A percentile compares a stretch with the other conserved stretches of the same genome.
Conservation (phyloP, 2,329 filamentous ascomycete genomes). For the Apiospora sp. region DNA sequence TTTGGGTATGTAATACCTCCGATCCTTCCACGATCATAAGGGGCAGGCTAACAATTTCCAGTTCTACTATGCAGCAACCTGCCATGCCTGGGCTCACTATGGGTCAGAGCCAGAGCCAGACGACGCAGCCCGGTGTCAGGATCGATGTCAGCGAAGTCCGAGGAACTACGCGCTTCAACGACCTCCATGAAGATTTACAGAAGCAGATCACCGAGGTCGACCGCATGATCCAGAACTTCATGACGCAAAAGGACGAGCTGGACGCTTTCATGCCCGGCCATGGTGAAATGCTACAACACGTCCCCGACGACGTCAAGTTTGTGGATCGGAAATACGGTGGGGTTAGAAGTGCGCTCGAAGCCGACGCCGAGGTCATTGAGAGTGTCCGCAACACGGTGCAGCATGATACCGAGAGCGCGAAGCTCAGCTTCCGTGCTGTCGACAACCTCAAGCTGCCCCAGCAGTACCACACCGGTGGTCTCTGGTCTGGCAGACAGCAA, state of each 20-base stretch:
- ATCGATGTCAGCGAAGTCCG: conserved; percentile 82
- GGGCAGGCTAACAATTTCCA: background rate
- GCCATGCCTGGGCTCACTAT: conserved; percentile 50
- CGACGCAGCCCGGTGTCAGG: conserved; percentile 73
- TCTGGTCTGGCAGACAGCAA: conserved; percentile 50
- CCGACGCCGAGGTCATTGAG: conserved; percentile 52
- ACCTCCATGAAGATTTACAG: conserved; percentile 84
- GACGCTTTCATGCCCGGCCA: conserved; percentile 71
- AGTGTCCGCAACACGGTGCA: conserved; percentile 50
- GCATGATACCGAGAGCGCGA: conserved; percentile 51
- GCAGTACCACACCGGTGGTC: conserved; percentile 57
- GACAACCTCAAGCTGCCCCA: conserved; percentile 56
- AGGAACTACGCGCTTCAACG: conserved; percentile 90
- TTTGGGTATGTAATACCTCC: conserved; percentile 42
- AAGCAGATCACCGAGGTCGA: conserved; percentile 81
- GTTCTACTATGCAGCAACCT: background rate
- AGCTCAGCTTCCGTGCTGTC: conserved; percentile 54
- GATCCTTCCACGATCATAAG: background rate
- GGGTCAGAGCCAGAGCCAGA: conserved; percentile 59
- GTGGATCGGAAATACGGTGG: conserved; percentile 54
- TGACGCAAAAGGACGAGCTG: conserved; percentile 79
- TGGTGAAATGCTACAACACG: conserved; percentile 59
- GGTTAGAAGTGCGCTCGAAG: conserved; percentile 49
- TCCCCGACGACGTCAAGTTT: conserved; percentile 54
- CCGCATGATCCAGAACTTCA: conserved; percentile 80